phyloP scores from a whole-genome alignment of 2,329 filamentous ascomycete species.

The Fusarium abutilonis region DNA sequence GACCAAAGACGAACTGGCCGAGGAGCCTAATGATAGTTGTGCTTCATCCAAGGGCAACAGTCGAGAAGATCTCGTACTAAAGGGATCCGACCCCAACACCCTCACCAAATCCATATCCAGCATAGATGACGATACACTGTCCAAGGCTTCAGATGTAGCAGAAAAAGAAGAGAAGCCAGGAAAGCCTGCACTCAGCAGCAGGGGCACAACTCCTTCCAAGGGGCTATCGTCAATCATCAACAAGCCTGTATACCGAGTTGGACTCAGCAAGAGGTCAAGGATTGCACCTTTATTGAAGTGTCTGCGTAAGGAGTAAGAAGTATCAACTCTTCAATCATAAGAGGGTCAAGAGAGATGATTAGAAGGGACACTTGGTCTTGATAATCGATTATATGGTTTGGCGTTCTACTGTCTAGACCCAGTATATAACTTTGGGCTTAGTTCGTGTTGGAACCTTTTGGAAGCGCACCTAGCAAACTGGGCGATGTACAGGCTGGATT shows the following conservation, averaged over 20 bases:
- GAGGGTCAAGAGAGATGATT: background rate
- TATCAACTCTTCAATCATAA: background rate
- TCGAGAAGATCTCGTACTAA: constrained; percentile 13
- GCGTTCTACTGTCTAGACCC: constrained; percentile 2
- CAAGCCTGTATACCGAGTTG: constrained; percentile 61
- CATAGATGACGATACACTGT: constrained; percentile 5
- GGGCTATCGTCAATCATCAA: constrained; percentile 37
- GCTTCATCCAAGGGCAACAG: background rate
- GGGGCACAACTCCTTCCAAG: constrained; percentile 22
- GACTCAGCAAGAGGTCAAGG: constrained; percentile 60
- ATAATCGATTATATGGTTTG: background rate
- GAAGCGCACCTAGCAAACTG: background rate
- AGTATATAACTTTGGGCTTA: background rate
- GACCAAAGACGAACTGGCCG: constrained; percentile 8
- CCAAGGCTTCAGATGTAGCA: constrained; percentile 2
- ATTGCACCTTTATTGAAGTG: constrained; percentile 64
- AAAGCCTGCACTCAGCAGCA: constrained; percentile 4
- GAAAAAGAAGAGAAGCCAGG: constrained; percentile 18
- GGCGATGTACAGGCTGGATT: background rate
- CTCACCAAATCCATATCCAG: background rate
- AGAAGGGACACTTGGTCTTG: background rate
- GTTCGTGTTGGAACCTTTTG: background rate
- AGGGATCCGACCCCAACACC: constrained; percentile 22
- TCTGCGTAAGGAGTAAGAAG: constrained; percentile 62
- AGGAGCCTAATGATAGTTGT: background rate